Conservation (phyloP, 129 eudicot genomes). For the Apium graveolens region DNA sequence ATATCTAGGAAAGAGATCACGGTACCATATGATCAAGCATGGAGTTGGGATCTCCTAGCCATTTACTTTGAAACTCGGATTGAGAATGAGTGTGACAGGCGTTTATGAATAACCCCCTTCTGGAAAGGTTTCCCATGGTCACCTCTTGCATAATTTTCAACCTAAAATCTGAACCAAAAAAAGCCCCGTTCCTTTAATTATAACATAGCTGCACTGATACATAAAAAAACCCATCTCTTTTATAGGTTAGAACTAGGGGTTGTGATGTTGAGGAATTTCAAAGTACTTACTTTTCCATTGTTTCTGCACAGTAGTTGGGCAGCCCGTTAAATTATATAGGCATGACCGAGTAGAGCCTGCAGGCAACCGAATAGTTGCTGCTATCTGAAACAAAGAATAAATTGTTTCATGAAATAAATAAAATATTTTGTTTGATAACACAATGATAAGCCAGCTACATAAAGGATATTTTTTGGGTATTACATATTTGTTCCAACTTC, state of each 20-base stretch:
- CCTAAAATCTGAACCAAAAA: neutral
- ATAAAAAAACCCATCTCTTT: neutral
- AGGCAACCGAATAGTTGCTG: neutral
- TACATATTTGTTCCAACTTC: no score
- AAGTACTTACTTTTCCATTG: constrained; percentile 1
- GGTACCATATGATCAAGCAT: constrained; percentile 3
- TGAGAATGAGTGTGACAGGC: constrained; percentile 14
- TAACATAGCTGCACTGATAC: neutral
- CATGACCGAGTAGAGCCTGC: neutral
- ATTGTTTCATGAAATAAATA: neutral
- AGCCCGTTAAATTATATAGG: neutral
- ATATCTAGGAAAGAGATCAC: neutral
- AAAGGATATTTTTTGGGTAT: no score
- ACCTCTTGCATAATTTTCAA: neutral
- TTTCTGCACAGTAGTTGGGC: neutral
- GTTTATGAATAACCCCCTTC: constrained; percentile 13
- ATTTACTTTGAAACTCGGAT: constrained; percentile 10
- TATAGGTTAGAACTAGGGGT: neutral
- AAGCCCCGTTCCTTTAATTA: neutral
- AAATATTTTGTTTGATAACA: neutral
- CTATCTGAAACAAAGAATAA: neutral
- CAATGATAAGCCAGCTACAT: no score
- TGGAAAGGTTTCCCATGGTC: neutral
- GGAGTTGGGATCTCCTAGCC: constrained; percentile 14
- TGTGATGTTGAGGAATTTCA: neutral